phyloP scores from a whole-genome alignment of 176 grass and related monocot species.

The maize (Zea mays) region Zm-B73-REFERENCE-NAM-5.0 NC_050101.1:57017501-57018000 shows the following conservation, averaged over 20 bases:
- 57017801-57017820: too few species aligned
- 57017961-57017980: neutral
- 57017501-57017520: neutral
- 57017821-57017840: too few species aligned
- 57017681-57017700: conserved; percentile 54
- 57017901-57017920: too few species aligned
- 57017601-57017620: conserved; percentile 79
- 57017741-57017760: too few species aligned
- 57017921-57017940: too few species aligned
- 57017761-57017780: too few species aligned
- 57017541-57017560: neutral
- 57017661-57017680: conserved; percentile 93
- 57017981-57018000: neutral
- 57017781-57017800: too few species aligned
- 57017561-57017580: conserved; percentile 22
- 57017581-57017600: conserved; percentile 23
- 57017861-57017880: too few species aligned
- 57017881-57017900: too few species aligned
- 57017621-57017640: conserved; percentile 97
- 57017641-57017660: conserved; percentile 93
- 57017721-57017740: neutral
- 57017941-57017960: neutral
- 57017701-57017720: conserved; percentile 20
- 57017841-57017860: too few species aligned
- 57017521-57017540: conserved; percentile 30